Evolutionary conservation across 805 yeast genomes (phyloP), one percentile per base, ranked within the genome.

Genomic region (Barnettozyma siamensis): DNA sequence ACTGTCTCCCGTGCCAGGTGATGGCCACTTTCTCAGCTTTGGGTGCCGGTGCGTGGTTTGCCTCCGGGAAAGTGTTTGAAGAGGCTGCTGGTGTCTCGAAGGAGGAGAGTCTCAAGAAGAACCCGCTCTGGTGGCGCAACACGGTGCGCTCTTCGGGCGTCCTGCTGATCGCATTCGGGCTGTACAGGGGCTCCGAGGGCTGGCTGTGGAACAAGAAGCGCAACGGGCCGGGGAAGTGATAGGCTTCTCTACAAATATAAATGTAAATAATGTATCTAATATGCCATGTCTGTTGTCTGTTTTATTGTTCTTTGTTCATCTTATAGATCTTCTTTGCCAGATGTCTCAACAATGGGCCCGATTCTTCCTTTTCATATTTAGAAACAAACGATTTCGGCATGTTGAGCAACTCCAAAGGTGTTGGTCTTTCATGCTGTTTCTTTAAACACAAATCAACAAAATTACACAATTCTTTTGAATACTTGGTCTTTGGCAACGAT

Each of bases 371-470:
- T 41, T 60, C 63, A 42, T 67, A 66, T 31, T 59, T 61, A 28
- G 44, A 38, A 17, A 57, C 35, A 17, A 51, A 64, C 53, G 50
- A 51, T 26, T 41, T 61, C 55, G 58, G 66, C 67, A 43, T 55
- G 23, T 61, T 59, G 42, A 84, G 64, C 20, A 93, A 63, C 34
- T 84, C 88, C 49, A 75, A 73, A 0, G 96, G 95, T 0, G 82
- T 78, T 18, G 84, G 78, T 44, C 99, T 69, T 39, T 70, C 73
- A 10, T 56, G 53, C 34, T 80, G 86, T 47, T 83, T 88, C 57
- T 83, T 86, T 33, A 76, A 68, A 54, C 97, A 89, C 31, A 73
- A 63, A 47, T 79, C 81, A 15, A 91, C 82, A 58, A 89, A 87
- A 37, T 70, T 70, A 48, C 86, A 74, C 48, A 89, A 66, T 28